Base-by-base conservation (phyloP, 371 early-diverging fungal species). In the Mortierella sp. region DNA sequence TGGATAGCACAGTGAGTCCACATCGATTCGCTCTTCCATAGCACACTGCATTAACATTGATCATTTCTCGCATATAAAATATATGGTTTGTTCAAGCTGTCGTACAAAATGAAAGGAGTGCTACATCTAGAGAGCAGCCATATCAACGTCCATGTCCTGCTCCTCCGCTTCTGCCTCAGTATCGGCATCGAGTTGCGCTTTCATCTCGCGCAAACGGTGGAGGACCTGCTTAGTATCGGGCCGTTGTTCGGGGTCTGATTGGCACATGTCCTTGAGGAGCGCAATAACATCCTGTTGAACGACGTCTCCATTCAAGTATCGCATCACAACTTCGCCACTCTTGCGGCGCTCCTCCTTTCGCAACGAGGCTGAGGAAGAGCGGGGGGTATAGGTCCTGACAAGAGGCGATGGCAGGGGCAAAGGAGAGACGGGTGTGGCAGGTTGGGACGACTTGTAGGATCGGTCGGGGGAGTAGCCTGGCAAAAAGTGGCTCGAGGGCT, bases 301-400 rank as follows among this genome's bases (percentile, higher is more conserved):
- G 2, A 73, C 64, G 40, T 88, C 89, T 14, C 87, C 88, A n/a
- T 85, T 86, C 71, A 82, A 67, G 66, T 81, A 88, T 19, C 86
- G 68, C 86, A 87, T 79, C 26, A 82, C 76, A 6, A 70, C 73
- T 55, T 79, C 84, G 13, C 76, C 79, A 31, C 79, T 79, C 68
- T 66, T 69, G 64, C 79, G 78, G 0, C 41, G 79, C 24, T 78
- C 79, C 9, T 79, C 79, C 48, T 44, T 64, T 29, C 73, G 73
- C 26, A 39, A 13, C 6, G 69, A 61, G 9, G 61, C 22, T 4
- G 61, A 61, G 19, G 61, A 13, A 0, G 79, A 64, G 24, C 76
- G 73, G 55, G 76, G 65, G 14, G 79, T 53, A 22, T 72, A 66
- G n/a, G 76, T 34, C 19, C 71, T 47, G 29, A 73, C 24, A 9